Base-by-base conservation (phyloP, 2,329 filamentous ascomycete species). In the Aspergillus texensis region DNA sequence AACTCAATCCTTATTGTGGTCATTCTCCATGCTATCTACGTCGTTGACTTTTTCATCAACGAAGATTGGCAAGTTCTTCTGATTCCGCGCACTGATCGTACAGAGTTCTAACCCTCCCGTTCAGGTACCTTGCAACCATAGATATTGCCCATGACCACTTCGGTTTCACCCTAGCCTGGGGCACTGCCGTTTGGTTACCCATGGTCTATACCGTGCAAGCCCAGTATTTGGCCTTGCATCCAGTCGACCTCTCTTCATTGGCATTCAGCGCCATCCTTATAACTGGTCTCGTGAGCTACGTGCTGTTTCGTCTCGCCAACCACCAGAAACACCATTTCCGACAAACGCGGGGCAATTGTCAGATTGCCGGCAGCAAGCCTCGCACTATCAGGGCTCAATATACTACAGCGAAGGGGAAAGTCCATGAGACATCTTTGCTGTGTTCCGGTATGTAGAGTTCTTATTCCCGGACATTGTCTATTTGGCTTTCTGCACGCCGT, bases 11-110 rank as follows among this genome's bases (percentile, higher is more conserved):
- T 84, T 1, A 73, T 84, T 10, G 76, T 81, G 10, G 78, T 78
- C 8, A 72, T 81, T 65, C 72, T 84, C 1, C 82, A 84, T 62
- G 69, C 72, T 0, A 67, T 82, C 9, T 84, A 84, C 57, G 78
- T 83, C 9, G 65, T 83, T 0, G 82, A 84, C 54, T 84, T 84
- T 61, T 84, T 84, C 57, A 70, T 80, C 55, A 83, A 84, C 9
- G 82, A 84, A 65, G 76, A 79, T 14, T 84, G 82, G 82, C 71
- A 83, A 54, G 21, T 28, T 19, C 39, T 9, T 10, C 26, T 16
- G 19, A 16, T 5, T 6, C 1, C 14, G 1, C 19, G 34, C 16
- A 19, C 26, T 24, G 19, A 19, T 10, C 10, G 1, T 9, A 3
- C 11, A 6, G 24, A 26, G 34, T 36, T 53, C 45, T 14, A 26